Conservation (phyloP, 495 filamentous ascomycete genomes). For the Tuber melanosporum region DNA sequence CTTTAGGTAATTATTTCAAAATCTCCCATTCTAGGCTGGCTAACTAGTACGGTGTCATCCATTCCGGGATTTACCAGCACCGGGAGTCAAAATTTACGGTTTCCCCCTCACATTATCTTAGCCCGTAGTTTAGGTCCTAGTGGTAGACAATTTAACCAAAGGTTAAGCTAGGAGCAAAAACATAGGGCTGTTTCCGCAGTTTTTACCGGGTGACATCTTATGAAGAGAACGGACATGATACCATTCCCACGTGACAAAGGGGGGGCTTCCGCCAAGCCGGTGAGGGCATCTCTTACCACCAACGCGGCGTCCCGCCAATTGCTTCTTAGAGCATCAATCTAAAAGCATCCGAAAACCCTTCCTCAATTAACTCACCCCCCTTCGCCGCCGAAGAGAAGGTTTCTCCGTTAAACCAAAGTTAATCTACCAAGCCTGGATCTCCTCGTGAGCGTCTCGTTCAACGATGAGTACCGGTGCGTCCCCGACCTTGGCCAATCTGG, state of each 20-base stretch:
- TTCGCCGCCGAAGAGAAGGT: neutral
- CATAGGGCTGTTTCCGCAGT: neutral
- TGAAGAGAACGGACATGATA: neutral
- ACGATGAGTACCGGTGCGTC: constrained; percentile 39
- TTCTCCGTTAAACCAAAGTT: neutral
- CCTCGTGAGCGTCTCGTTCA: constrained; percentile 5
- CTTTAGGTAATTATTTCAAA: neutral
- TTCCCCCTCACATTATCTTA: neutral
- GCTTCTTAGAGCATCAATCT: neutral
- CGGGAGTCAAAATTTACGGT: neutral
- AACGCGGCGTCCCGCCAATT: neutral
- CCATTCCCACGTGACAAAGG: neutral
- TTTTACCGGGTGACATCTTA: neutral
- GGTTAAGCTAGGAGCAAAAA: neutral
- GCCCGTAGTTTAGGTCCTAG: neutral
- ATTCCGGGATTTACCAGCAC: neutral
- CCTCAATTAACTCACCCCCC: neutral
- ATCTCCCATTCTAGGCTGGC: neutral
- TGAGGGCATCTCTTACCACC: neutral
- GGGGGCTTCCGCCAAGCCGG: neutral
- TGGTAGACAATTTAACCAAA: neutral
- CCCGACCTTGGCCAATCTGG: constrained; percentile 32
- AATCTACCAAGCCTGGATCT: neutral
- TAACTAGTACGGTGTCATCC: neutral
- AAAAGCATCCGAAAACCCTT: neutral